These are phyloP conservation scores for Lipomyces spencermartinsiae DNA, from an alignment of 805 yeast genomes.

Conservation along the genomic window DNA sequence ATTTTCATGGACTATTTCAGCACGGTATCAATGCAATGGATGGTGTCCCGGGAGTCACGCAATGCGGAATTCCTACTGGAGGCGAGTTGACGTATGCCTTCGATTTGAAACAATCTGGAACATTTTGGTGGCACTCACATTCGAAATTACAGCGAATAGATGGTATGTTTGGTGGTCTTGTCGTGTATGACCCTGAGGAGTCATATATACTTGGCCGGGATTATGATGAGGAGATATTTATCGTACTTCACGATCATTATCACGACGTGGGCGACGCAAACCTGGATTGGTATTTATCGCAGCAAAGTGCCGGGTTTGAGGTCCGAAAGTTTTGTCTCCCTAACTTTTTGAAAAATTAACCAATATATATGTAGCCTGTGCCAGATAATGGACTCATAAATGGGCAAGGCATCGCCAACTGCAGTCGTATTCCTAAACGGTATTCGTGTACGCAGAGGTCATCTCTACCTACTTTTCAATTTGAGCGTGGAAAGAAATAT, in stretches of 20 bases:
- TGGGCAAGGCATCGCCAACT: slow-evolving; percentile 25
- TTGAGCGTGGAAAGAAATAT: slow-evolving; percentile 22
- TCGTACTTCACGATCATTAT: slow-evolving; percentile 25
- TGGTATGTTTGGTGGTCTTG: slow-evolving; percentile 65
- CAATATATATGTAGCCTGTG: slow-evolving; percentile 17
- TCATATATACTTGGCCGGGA: slow-evolving; percentile 3
- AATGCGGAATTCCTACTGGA: slow-evolving; percentile 57
- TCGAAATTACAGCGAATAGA: slow-evolving; percentile 71
- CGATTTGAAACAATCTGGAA: slow-evolving; percentile 53
- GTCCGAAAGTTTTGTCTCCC: not conserved
- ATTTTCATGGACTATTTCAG: slow-evolving; percentile 61
- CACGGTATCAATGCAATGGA: slow-evolving; percentile 58
- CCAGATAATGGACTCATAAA: slow-evolving; percentile 29
- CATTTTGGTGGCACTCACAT: slow-evolving; percentile 65
- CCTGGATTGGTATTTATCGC: slow-evolving; percentile 16
- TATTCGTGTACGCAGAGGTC: slow-evolving; percentile 7
- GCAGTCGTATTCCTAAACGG: slow-evolving; percentile 10
- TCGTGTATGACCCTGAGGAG: slow-evolving; percentile 22
- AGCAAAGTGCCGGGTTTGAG: slow-evolving; percentile 20
- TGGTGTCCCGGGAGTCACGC: slow-evolving; percentile 60
- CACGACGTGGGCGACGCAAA: slow-evolving; percentile 14
- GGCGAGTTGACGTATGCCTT: slow-evolving; percentile 52
- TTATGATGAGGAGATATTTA: slow-evolving; percentile 28
- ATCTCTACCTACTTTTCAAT: slow-evolving; percentile 15
- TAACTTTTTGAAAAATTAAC: not conserved